Conservation (phyloP, 495 filamentous ascomycete genomes). For the Penicillium odoratum region DNA sequence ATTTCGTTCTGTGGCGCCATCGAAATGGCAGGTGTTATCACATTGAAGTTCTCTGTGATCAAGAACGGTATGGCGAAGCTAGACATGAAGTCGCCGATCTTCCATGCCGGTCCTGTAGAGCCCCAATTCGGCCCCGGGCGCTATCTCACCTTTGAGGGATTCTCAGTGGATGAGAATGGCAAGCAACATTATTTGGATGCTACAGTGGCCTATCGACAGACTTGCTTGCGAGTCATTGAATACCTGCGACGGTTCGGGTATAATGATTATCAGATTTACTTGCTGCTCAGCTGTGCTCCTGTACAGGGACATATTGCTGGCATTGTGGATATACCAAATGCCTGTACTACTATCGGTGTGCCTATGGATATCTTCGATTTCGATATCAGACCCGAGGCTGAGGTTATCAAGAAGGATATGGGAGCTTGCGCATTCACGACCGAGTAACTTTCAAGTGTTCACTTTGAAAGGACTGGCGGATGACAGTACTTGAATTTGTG, state of each 20-base stretch:
- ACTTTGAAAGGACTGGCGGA: background rate
- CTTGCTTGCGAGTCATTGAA: constrained; percentile 77
- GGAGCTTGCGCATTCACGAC: constrained; percentile 74
- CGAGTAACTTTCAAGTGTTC: background rate
- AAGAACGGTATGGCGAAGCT: constrained; percentile 77
- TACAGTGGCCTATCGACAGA: constrained; percentile 89
- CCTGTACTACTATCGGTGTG: constrained; percentile 85
- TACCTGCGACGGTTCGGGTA: constrained; percentile 83
- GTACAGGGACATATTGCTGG: constrained; percentile 94
- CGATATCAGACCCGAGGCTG: constrained; percentile 73
- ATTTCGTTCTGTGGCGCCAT: constrained; percentile 97
- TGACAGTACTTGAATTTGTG: background rate
- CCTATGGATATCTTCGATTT: constrained; percentile 98
- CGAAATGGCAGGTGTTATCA: constrained; percentile 94
- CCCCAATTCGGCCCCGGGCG: constrained; percentile 86
- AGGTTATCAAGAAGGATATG: constrained; percentile 67
- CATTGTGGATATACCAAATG: constrained; percentile 83
- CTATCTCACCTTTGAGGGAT: constrained; percentile 91
- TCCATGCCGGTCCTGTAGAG: constrained; percentile 87
- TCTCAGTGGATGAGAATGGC: constrained; percentile 86
- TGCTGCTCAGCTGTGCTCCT: constrained; percentile 85
- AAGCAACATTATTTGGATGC: constrained; percentile 95
- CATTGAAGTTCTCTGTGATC: constrained; percentile 86
- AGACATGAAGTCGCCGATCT: constrained; percentile 84
- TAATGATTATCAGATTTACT: constrained; percentile 81